Evolutionary conservation across 805 yeast genomes (phyloP), one percentile per base, ranked within the genome.

Genomic region (Ogataea kodamae): DNA sequence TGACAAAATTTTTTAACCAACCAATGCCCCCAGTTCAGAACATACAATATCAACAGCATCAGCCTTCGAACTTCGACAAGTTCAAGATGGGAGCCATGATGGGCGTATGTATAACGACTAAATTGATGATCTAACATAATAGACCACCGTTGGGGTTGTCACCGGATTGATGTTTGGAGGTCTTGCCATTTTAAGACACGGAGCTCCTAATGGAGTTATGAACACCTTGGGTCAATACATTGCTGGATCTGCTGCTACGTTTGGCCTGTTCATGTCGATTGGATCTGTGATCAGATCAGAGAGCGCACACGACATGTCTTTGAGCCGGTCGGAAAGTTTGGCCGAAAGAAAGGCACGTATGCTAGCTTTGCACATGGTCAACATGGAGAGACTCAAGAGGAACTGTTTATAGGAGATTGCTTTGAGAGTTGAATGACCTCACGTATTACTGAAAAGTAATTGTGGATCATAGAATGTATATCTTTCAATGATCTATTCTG

Each of bases 151-250:
- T 21, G 98, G 98, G 46, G 92, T 88, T 7, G 92, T 94, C 54
- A 87, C 90, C 23, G 98, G 98, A 43, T 81, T 90, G 29, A 67
- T 94, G 46, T 92, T 90, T 60, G 98, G 97, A 32, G 95, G 96
- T 15, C 78, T 85, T 54, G 81, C 96, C 39, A 82, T 94, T 48
- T 61, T 87, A 46, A 89, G 88, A 37, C 80, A 83, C 48, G 99
- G 99, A 12, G 92, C 98, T n/a, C 98, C 99, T 30, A 84, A 86
- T 55, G 99, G 99, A 37, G 86, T 86, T 37, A 84, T 92, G 80
- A 81, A 96, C 66, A 90, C 97, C 2, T 67, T 92, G 55, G 97
- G 98, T 37, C 96, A 90, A 65, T 92, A 89, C 64, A 89, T 92
- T 63, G 81, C 83, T 52, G 97, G 97, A 35, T 86, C 96, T 5